A percentile compares a stretch with the other conserved stretches of the same genome.
Evolutionary conservation across 129 eudicot species (phyloP).

Genomic region (Flaveria trinervia): DNA sequence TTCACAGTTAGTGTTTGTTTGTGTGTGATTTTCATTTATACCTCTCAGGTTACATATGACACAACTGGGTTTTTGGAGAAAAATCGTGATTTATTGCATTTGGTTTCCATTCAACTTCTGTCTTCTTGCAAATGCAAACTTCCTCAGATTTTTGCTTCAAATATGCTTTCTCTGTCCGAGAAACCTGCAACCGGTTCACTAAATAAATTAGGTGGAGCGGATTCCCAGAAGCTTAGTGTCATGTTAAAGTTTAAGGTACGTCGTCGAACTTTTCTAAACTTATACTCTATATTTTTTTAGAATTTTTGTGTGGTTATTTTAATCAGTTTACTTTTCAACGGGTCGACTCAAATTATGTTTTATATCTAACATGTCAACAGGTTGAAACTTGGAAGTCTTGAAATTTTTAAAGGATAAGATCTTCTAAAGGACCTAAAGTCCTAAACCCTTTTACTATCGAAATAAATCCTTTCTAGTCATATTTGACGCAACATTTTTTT

Average conservation of each 20-base stretch:
- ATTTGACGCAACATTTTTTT: not conserved
- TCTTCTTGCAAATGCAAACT: slow-evolving; percentile 65
- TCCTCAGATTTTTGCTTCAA: slow-evolving; percentile 65
- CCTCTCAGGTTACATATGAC: slow-evolving; percentile 63
- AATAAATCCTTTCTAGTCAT: not conserved
- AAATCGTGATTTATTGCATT: slow-evolving; percentile 66
- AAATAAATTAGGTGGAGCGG: slow-evolving; percentile 84
- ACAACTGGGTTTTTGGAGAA: slow-evolving; percentile 80
- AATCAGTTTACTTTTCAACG: not conserved
- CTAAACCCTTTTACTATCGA: not conserved
- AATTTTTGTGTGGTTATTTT: not conserved
- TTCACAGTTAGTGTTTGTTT: too few species aligned
- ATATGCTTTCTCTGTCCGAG: slow-evolving; percentile 56
- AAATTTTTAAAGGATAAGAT: not conserved
- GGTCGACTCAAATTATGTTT: not conserved
- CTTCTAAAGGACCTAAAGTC: not conserved
- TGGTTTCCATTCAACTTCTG: slow-evolving; percentile 65
- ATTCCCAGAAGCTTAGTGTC: slow-evolving; percentile 85
- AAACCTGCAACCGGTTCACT: slow-evolving; percentile 67
- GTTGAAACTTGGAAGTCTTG: not conserved
- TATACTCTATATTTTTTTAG: not conserved
- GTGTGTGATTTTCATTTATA: slow-evolving; percentile 15
- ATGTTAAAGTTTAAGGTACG: slow-evolving; percentile 78
- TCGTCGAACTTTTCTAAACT: not conserved
- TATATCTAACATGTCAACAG: not conserved